phyloP scores from a whole-genome alignment of 768 basidiomycete genomes.

The Collybia sp. region DNA sequence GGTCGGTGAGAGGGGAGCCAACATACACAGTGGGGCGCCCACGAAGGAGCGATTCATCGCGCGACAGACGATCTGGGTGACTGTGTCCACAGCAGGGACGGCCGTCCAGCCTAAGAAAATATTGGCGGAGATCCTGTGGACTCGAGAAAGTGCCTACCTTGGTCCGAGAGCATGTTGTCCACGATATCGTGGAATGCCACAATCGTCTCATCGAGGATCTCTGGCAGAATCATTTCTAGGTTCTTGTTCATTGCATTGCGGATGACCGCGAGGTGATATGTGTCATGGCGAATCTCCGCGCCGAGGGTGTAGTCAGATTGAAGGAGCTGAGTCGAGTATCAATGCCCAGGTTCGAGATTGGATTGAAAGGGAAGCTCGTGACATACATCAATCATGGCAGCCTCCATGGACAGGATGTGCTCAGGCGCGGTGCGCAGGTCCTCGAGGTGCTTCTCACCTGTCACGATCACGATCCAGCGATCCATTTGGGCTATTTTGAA shows the following conservation, averaged over 20 bases:
- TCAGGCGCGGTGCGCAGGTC: constrained; percentile 44
- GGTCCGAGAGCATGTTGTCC: no score
- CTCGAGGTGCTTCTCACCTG: constrained; percentile 34
- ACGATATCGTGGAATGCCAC: constrained; percentile 7
- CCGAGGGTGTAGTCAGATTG: constrained; percentile 34
- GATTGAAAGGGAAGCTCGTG: neutral
- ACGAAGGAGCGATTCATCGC: constrained; percentile 27
- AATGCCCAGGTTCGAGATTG: neutral
- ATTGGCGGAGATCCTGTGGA: no score
- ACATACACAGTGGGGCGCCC: constrained; percentile 26
- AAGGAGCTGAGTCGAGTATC: constrained; percentile 14
- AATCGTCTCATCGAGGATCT: constrained; percentile 18
- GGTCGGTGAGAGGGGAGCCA: neutral
- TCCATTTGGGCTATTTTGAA: constrained; percentile 41
- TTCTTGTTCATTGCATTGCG: constrained; percentile 21
- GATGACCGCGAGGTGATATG: constrained; percentile 13
- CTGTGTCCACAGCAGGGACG: constrained; percentile 11
- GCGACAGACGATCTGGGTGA: constrained; percentile 20
- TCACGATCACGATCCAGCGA: constrained; percentile 41
- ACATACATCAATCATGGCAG: neutral
- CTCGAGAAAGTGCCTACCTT: no score
- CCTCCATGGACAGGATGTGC: constrained; percentile 33
- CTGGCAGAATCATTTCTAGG: constrained; percentile 16
- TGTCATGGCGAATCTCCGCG: constrained; percentile 17
- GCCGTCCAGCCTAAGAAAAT: constrained; percentile 11